Percentiles rank a stretch among this genome's conserved stretches.
Evolutionary conservation across 1,284 basidiomycete genomes (phyloP).

Genomic region (Tilletiopsis washingtonensis): DNA sequence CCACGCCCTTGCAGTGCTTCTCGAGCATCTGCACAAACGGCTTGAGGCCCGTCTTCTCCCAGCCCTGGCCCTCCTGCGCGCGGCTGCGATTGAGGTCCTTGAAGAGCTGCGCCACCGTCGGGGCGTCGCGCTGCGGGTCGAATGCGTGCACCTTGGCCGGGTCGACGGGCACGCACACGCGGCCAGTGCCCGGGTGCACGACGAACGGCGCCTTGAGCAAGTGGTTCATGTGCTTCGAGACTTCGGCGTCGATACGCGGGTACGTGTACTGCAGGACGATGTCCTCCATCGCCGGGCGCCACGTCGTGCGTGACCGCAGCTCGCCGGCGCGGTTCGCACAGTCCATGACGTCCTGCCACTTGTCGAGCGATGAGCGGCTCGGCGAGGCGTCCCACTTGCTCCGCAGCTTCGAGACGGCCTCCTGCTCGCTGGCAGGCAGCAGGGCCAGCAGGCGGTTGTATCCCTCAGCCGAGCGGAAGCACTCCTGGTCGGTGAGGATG

Average conservation of each 20-base stretch:
- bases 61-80: conserved; percentile 26
- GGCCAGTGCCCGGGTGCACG: conserved; percentile 89
- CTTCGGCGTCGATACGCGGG: conserved; percentile 90
- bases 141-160: conserved; percentile 70
- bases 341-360: conserved; percentile 63
- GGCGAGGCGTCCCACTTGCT: conserved; percentile 60
- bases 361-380: conserved; percentile 56
- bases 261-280: conserved; percentile 91
- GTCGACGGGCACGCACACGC: conserved; percentile 89
- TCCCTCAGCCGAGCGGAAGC: conserved; percentile 65
- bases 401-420: conserved; percentile 50
- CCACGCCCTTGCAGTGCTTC: conserved; percentile 56
- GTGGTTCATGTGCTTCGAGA: conserved; percentile 95
- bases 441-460: conserved; percentile 69
- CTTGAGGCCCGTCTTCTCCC: conserved; percentile 58
- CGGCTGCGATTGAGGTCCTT: conserved; percentile 58
- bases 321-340: conserved; percentile 42
- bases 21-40: conserved; percentile 88
- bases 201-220: conserved; percentile 96
- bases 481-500: conserved; percentile 77
- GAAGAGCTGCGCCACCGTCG: conserved; percentile 75
- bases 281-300: conserved; percentile 57
- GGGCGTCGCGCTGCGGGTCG: conserved; percentile 68
- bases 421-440: conserved; percentile 54
- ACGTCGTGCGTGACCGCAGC: conserved; percentile 24